Percentiles rank a stretch among this genome's conserved stretches.
phyloP scores from a whole-genome alignment of 1,284 basidiomycete species.

The Cryptococcus depauperatus region DNA sequence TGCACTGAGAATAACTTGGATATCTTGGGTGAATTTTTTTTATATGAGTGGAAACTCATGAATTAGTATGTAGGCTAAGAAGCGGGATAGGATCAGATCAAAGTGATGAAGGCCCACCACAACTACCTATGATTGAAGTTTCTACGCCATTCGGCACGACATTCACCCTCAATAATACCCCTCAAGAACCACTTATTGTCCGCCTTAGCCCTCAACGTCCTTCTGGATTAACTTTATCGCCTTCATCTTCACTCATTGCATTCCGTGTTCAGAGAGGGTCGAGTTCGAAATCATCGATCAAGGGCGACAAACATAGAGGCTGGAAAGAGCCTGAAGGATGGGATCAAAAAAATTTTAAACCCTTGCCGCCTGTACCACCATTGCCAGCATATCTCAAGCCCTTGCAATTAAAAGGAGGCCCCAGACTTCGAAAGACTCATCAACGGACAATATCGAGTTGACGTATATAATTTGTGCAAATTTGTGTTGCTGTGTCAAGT shows the following conservation, averaged over 20 bases:
- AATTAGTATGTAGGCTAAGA: neutral
- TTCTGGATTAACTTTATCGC: neutral
- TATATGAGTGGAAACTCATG: neutral
- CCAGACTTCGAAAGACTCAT: neutral
- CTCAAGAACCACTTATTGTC: neutral
- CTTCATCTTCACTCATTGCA: neutral
- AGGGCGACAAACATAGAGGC: neutral
- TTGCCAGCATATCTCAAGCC: neutral
- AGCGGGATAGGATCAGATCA: too few relatives aligned
- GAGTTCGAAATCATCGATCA: neutral
- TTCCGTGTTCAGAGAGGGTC: neutral
- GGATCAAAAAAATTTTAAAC: neutral
- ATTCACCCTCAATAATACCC: neutral
- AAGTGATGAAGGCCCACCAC: too few relatives aligned
- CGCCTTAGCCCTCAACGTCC: neutral
- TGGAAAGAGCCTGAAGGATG: neutral
- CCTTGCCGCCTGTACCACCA: neutral
- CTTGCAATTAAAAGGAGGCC: neutral
- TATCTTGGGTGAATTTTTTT: neutral
- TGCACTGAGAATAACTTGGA: neutral
- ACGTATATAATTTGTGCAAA: too few relatives aligned
- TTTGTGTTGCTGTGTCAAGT: too few relatives aligned
- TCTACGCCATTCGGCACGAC: neutral
- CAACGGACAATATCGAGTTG: too few relatives aligned
- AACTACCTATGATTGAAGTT: neutral